Evolutionary conservation across 306 rosid genomes (phyloP).

Genomic region (Cucumis sativus): DNA sequence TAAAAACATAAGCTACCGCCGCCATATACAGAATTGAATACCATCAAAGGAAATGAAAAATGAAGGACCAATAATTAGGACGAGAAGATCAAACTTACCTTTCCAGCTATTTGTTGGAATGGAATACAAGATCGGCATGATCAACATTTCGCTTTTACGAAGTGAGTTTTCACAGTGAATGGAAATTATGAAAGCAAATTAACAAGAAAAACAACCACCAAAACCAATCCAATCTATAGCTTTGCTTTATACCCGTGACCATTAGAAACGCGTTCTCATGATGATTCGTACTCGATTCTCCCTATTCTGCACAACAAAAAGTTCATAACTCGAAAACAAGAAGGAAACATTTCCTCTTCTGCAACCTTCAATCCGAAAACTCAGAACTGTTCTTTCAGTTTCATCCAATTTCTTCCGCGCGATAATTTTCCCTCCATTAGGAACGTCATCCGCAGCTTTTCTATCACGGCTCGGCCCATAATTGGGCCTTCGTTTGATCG

Average conservation of each 20-base stretch:
- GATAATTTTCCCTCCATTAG: not conserved
- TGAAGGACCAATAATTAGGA: slow-evolving; percentile 1
- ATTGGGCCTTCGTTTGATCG: not conserved
- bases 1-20: not conserved
- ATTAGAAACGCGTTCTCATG: slow-evolving; percentile 8
- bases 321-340: not conserved
- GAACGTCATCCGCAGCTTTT: not conserved
- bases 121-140: not conserved
- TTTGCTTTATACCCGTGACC: slow-evolving; percentile 6
- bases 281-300: not conserved
- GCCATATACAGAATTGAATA: not conserved
- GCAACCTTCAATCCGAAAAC: not conserved
- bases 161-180: not conserved
- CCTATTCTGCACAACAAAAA: not conserved
- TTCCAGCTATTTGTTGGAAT: slow-evolving; percentile 7
- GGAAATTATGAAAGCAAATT: slow-evolving; percentile 2
- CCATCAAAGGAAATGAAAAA: not conserved
- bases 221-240: not conserved
- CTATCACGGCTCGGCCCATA: not conserved
- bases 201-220: not conserved
- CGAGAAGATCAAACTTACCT: not conserved
- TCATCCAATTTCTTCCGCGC: not conserved
- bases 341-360: not conserved
- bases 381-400: not conserved
- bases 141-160: not conserved